Evolutionary conservation across 352 stramenopile genomes (phyloP), one percentile per base, ranked within the genome.

Genomic region (Halophytophthora polymorphica): DNA sequence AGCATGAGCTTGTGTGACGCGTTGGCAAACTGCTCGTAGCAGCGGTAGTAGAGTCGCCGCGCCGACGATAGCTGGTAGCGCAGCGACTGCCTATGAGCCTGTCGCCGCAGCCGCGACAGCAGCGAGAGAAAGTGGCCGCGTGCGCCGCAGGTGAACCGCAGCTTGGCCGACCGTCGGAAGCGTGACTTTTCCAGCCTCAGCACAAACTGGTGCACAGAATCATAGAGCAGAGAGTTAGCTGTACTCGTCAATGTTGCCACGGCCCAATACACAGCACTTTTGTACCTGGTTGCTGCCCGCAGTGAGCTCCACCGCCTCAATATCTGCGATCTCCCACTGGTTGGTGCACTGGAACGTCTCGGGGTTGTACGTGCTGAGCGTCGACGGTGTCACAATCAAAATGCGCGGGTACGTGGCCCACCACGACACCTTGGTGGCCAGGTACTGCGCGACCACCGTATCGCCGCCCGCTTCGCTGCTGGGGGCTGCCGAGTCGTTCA

Each of bases 281-380:
- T n/a, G 12, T 39, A 69, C 62, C 41, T 77, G 73, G 47, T 85
- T 66, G 1, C 57, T 58, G 36, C 69, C 66, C 2, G 36, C 28
- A 3, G 52, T 56, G 21, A 79, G 39, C 46, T 87, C 73, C 11
- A 86, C 64, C 37, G 64, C 63, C 18, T 71, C 71, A 49, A 90
- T 85, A 38, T 86, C 71, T 11, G 52, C 62, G 44, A 88, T 71
- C 14, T 83, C 69, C 79, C 79, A 90, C 29, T 84, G 71, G 46
- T 83, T 75, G 22, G 80, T 88, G 69, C 80, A 88, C 42, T 69
- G 55, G 48, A 83, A 88, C 40, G 75, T 81, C 44, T 88, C 75
- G 0, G 69, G 69, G 52, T 88, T 83, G 61, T 82, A 90, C 33
- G 77, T 82, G 47, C 64, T 64, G 10, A 88, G 45, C 7, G 69